Evolutionary conservation across 2,329 filamentous ascomycete species (phyloP).

Genomic region (Pseudocercospora fijiensis): DNA sequence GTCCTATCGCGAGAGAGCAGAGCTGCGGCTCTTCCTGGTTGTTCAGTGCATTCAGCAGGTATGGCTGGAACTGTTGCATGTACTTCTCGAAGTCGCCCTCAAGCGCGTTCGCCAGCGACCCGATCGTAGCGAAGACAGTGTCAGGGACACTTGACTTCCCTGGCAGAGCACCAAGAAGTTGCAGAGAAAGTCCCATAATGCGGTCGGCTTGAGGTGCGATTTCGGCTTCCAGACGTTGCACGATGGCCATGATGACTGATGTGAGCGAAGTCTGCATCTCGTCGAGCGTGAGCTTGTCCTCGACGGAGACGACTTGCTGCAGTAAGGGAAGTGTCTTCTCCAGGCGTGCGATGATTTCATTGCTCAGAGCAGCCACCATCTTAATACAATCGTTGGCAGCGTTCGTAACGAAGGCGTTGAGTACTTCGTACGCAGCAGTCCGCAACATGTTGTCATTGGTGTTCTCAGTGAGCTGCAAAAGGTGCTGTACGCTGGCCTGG

Average conservation of each 20-base stretch:
- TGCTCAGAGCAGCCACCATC: conserved; percentile 77
- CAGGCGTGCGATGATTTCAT: conserved; percentile 85
- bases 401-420: conserved; percentile 91
- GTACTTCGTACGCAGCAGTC: conserved; percentile 94
- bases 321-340: conserved; percentile 89
- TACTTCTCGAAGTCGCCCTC: conserved; percentile 95
- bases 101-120: conserved; percentile 84
- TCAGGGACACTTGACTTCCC: conserved; percentile 93
- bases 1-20: conserved; percentile 94
- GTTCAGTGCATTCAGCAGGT: conserved; percentile 87
- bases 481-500: conserved; percentile 81
- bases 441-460: conserved; percentile 86
- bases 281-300: conserved; percentile 92
- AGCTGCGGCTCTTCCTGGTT: conserved; percentile 94
- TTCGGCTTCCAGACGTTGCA: conserved; percentile 86
- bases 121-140: conserved; percentile 86
- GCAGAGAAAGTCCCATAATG: conserved; percentile 87
- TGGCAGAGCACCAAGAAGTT: conserved; percentile 73
- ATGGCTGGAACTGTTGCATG: conserved; percentile 92
- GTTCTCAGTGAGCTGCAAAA: conserved; percentile 82
- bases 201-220: conserved; percentile 86
- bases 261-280: conserved; percentile 97
- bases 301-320: conserved; percentile 89
- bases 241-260: conserved; percentile 87
- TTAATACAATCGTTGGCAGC: conserved; percentile 81